Conservation (phyloP, 2,329 filamentous ascomycete species). For the Chrysoporthe deuterocubensis region DNA sequence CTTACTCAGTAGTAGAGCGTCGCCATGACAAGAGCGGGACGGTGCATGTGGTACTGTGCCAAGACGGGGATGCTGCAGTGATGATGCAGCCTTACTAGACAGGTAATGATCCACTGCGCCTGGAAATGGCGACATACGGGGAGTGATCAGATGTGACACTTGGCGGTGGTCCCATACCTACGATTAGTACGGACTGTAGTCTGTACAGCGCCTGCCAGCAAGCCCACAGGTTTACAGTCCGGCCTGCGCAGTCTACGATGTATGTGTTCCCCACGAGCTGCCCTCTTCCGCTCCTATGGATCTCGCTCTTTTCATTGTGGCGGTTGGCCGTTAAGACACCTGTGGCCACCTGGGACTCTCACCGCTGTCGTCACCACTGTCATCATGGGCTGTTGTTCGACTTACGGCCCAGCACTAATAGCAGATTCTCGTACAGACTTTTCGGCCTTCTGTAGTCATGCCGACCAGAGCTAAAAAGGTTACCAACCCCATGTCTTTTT, state of each 20-base stretch:
- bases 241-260: too few relatives aligned
- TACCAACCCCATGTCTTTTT: neutral
- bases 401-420: conserved; percentile 4
- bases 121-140: conserved; percentile 11
- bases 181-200: too few relatives aligned
- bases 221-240: too few relatives aligned
- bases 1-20: too few relatives aligned
- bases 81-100: neutral
- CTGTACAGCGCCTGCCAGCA: too few relatives aligned
- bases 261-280: too few relatives aligned
- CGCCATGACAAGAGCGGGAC: neutral
- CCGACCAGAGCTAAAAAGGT: neutral
- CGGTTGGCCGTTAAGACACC: neutral
- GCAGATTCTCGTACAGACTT: neutral
- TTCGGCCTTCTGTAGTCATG: neutral
- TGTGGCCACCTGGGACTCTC: neutral
- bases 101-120: conserved; percentile 7
- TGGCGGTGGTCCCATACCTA: neutral
- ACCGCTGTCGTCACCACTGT: conserved; percentile 25
- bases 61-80: neutral
- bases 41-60: neutral
- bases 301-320: neutral
- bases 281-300: too few relatives aligned
- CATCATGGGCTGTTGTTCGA: conserved; percentile 21
- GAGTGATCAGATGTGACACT: neutral